Conservation (phyloP, 192 early-diverging fungal species). For the Thoreauomyces humboldtii region DNA sequence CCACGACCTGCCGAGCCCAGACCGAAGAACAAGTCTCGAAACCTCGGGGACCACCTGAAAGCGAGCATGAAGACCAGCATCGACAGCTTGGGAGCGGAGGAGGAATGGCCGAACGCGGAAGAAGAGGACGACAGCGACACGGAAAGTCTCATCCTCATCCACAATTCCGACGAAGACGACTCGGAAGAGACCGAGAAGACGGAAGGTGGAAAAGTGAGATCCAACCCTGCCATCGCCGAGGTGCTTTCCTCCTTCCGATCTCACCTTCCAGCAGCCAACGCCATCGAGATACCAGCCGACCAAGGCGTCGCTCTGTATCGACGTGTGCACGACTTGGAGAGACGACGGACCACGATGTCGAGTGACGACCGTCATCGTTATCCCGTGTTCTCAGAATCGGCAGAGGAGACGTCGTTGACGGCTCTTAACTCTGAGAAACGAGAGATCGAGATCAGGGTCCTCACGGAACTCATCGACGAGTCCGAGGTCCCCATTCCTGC, state of each 20-base stretch:
- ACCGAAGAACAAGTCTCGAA: too few relatives aligned
- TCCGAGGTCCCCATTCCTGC: conserved; percentile 43
- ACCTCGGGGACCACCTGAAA: too few relatives aligned
- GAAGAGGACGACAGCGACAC: not conserved
- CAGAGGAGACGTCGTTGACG: conserved; percentile 14
- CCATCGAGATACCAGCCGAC: conserved; percentile 6
- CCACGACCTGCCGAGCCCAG: too few relatives aligned
- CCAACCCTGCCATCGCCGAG: not conserved
- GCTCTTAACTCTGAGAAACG: conserved; percentile 23
- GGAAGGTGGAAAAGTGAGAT: too few relatives aligned
- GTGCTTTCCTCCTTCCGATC: not conserved
- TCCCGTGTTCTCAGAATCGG: conserved; percentile 43
- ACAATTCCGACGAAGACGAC: not conserved
- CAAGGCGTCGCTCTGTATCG: conserved; percentile 36
- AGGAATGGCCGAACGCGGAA: not conserved
- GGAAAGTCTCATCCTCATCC: not conserved
- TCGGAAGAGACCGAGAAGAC: too few relatives aligned
- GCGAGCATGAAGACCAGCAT: too few relatives aligned
- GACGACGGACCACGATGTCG: conserved; percentile 28
- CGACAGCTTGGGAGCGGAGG: not conserved
- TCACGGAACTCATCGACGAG: conserved; percentile 34
- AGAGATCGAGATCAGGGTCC: conserved; percentile 33
- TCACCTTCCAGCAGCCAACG: not conserved
- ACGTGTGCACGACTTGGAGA: conserved; percentile 28
- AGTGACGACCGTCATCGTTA: conserved; percentile 38